Base-by-base conservation (phyloP, 2,329 filamentous ascomycete species). In the Cladobotryum protrusum region DNA sequence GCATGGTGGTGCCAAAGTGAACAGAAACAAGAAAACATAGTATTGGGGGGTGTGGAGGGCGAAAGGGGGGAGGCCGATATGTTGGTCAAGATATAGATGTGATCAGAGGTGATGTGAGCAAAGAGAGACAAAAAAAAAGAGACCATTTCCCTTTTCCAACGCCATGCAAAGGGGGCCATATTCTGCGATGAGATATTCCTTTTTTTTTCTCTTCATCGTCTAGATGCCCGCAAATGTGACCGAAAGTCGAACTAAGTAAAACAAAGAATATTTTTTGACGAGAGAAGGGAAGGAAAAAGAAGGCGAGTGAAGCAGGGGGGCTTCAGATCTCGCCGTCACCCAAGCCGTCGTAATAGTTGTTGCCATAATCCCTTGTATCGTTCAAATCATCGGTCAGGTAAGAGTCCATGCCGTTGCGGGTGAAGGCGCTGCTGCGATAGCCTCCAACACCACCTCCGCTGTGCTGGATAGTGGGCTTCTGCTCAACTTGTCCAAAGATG, bases 291-390 rank as follows among this genome's bases (percentile, higher is more conserved):
- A 8, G 7, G 24, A 29, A 9, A 9, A 9, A 29, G 24, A 9
- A 29, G 24, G 24, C 24, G 6, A 29, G 7, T 2, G 35, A 17
- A 17, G 35, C 12, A 37, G 17, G 17, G 4, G 14, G 14, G 7
- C 11, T 45, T 59, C 52, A 73, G 49, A 67, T 63, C 56, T 73
- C 70, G 39, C 68, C 70, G 13, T 71, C 67, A 4, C 58, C 63
- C 15, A 54, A 54, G 13, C 71, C 67, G 4, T 57, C 63, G 20
- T 55, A 55, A 24, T 53, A 46, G 37, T 47, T 36, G 37, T 44
- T 19, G 24, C 34, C 40, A 3, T 17, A 6, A 3, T 32, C 17
- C 5, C 20, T 14, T 12, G 39, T 47, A 2, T 39, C 33, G 15
- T n/a, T 15, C 32, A 29, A 18, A 29, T 13, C 39, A 42, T 13